phyloP scores from a whole-genome alignment of 306 rosid genomes.

The Quillaja saponaria region DNA sequence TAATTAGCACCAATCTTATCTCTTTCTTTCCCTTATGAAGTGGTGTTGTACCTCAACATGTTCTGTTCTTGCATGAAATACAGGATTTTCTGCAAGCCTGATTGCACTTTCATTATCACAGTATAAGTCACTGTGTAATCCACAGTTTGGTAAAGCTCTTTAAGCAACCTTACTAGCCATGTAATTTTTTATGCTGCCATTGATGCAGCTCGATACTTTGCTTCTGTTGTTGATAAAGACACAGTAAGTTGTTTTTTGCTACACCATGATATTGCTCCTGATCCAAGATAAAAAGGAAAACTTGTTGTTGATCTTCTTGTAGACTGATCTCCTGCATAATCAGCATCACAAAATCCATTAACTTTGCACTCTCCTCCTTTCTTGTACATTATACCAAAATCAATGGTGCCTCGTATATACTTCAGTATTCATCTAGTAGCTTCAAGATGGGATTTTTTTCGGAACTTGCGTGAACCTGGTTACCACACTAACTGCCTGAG shows the following conservation, averaged over 20 bases:
- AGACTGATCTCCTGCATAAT: conserved; percentile 19
- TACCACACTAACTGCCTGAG: background rate
- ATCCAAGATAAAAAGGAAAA: background rate
- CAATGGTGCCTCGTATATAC: background rate
- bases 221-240: conserved; percentile 7
- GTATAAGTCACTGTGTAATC: background rate
- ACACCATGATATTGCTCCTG: conserved; percentile 7
- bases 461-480: background rate
- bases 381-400: background rate
- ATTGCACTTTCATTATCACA: conserved; percentile 1
- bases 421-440: too few species aligned
- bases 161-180: background rate
- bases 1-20: background rate
- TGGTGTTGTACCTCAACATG: background rate
- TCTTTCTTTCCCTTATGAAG: background rate
- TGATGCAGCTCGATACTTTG: background rate
- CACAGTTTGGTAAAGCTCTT: background rate
- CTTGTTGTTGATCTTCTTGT: background rate
- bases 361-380: conserved; percentile 5
- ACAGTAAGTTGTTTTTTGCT: conserved; percentile 19
- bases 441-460: conserved; percentile 14
- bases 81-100: background rate
- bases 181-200: conserved; percentile 7
- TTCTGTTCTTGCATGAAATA: conserved; percentile 10
- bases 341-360: background rate